Evolutionary conservation across 306 rosid species (phyloP), one percentile per base, ranked within the genome.

Genomic region (Lagenaria siceraria): DNA sequence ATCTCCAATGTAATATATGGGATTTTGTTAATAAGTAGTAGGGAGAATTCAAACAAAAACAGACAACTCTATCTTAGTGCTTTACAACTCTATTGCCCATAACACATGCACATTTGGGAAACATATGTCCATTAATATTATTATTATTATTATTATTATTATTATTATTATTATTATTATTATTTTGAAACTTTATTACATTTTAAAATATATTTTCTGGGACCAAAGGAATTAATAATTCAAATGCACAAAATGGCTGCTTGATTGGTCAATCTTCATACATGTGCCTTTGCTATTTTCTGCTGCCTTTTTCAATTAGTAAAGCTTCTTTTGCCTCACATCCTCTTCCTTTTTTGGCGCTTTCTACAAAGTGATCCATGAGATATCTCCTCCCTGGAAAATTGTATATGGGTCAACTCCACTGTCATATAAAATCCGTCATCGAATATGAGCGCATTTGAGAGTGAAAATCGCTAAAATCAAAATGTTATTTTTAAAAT

Each of bases 221-320:
- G 77, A 51, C 62, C 42, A 73, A 73, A 73, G n/a, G 38, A 11
- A 51, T 29, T 51, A 73, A 73, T 73, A 73, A 73, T 73, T 17
- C 29, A 73, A 51, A 49, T 46, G 17, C 15, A 46, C 38, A 71
- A 73, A 73, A 73, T 46, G 59, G 76, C 62, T 73, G 43, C 76
- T 72, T 48, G 42, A 72, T 49, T 72, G 77, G 77, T 29, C 61
- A 73, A 73, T 73, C 61, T 69, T 43, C 55, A 24, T 52, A 18
- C 77, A 73, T 73, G 77, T 73, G 77, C 77, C 62, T n/a, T 73
- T 73, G 29, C 46, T 51, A 49, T 52, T 51, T 51, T 12, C 46
- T 71, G 25, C 27, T 71, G 59, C 76, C 51, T 25, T 71, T 48
- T 13, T 48, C 58, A 71, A 25, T 8, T 49, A 17, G 51, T 48